Base-by-base conservation (phyloP, 2,329 filamentous ascomycete genomes). In the Fulvia fulva region DNA sequence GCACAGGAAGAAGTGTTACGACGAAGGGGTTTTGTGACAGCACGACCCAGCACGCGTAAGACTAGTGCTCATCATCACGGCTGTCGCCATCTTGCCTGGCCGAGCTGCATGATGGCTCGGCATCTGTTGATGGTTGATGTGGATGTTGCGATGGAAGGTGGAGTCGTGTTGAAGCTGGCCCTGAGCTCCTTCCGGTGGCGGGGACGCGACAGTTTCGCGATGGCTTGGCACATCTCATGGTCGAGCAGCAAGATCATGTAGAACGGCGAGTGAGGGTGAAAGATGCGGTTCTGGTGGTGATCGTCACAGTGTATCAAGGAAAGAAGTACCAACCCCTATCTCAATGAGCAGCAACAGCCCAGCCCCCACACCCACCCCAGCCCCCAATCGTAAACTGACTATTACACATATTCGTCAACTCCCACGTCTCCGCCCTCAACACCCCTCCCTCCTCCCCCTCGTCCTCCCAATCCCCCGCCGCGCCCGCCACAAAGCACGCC, bases 401-500 rank as follows among this genome's bases (percentile, higher is more conserved):
- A 66, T 86, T 85, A 55, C 81, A 70, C 83, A 86, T 86, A 65
- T 86, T 86, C 5, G 80, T 84, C 71, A 87, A 71, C 70, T 87
- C 85, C 84, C 84, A 87, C n/a, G 78, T 81, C 75, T 87, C 83
- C 0, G 83, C 84, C n/a, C 74, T 76, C 61, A 84, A 66, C 58
- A 73, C 69, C 0, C 76, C 79, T 50, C 50, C 49, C 56, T 68
- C 66, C 55, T 71, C 66, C 55, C 65, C 54, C 55, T 75, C 70
- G 58, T 70, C 68, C 49, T 72, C 71, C 65, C 71, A 72, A 30
- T 78, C 78, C 1, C 84, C 79, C 28, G 75, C 76, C 2, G 80
- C 75, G 1, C 86, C 86, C 0, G 84, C 83, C 0, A 86, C 80
- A 71, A 88, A 89, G 65, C 85, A 75, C 2, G 82, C 78, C 0